A percentile compares a stretch with the other conserved stretches of the same genome.
Conservation (phyloP, 2,329 filamentous ascomycete genomes). For the Paecilomyces variotii region DNA sequence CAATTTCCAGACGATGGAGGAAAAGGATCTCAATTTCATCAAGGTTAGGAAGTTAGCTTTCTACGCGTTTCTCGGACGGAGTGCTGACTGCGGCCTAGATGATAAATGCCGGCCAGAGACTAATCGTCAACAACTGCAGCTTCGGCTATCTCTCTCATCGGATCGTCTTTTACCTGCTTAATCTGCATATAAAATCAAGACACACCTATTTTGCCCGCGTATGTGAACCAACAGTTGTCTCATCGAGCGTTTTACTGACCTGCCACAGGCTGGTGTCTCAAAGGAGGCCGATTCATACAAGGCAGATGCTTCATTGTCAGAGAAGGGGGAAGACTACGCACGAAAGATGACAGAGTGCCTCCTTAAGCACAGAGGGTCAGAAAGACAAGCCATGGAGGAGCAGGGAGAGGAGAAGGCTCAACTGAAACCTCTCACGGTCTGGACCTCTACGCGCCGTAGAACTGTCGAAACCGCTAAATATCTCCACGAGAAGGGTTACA, state of each 20-base stretch:
- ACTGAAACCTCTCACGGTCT: conserved; percentile 75
- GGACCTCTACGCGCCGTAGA: conserved; percentile 86
- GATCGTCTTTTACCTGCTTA: conserved; percentile 97
- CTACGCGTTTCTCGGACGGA: neutral
- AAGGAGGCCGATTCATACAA: conserved; percentile 89
- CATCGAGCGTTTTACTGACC: conserved; percentile 7
- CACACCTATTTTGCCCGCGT: conserved; percentile 86
- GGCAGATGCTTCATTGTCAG: conserved; percentile 74
- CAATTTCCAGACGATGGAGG: conserved; percentile 97
- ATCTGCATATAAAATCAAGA: conserved; percentile 90
- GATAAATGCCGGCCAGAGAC: conserved; percentile 91
- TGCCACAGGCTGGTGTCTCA: conserved; percentile 61
- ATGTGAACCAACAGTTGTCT: conserved; percentile 9
- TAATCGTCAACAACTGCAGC: conserved; percentile 93
- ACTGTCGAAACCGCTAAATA: conserved; percentile 84
- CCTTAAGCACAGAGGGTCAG: conserved; percentile 72
- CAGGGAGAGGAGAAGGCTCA: conserved; percentile 60
- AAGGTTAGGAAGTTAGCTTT: conserved; percentile 45
- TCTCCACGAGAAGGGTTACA: conserved; percentile 71
- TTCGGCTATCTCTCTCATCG: conserved; percentile 95
- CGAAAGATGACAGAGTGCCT: conserved; percentile 79
- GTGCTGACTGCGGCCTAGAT: conserved; percentile 44
- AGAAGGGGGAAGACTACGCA: conserved; percentile 72
- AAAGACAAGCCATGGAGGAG: conserved; percentile 61
- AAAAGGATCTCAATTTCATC: conserved; percentile 90